Base-by-base conservation (phyloP, 2,329 filamentous ascomycete species). In the Hymenoscyphus linearis region DNA sequence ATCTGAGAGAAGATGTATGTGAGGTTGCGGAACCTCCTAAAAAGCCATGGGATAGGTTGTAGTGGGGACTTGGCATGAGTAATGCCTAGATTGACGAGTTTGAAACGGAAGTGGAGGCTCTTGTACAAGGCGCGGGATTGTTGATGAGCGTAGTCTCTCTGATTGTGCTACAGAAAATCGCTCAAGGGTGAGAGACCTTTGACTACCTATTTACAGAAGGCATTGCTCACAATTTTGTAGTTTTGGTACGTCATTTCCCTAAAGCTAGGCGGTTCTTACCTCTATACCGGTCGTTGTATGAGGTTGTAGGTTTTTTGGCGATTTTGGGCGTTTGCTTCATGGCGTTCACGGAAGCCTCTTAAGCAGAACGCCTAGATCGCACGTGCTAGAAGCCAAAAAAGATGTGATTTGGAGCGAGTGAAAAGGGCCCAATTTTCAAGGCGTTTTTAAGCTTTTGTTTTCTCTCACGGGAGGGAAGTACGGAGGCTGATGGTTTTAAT, bases 151-250 rank as follows among this genome's bases (percentile, higher is more conserved):
- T 54, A 3, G 50, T 54, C 16, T 54, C 44, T 22, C 54, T 72
- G 0, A 35, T 57, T 18, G 25, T 50, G 2, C 62, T 73, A 9
- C 58, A 68, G 52, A 56, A 64, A 16, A 55, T 61, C 26, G 62
- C 67, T 22, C 55, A 57, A 7, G 53, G 27, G 57, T 71, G 35
- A 53, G 57, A 31, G 4, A 18, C 22, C 4, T 22, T 25, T 26
- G 5, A 14, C 16, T 3, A 25, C 7, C 53, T 34, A 22, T 54
- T 10, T 35, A 36, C 7, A 10, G 5, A 13, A 10, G 7, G 13
- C 9, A 22, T n/a, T 34, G 35, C 27, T 37, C n/a, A 55, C 34
- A n/a, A 25, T 26, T 12, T 55, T 37, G 9, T 22, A 1, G n/a
- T 16, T 47, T 16, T 12, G 10, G 40, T 47, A 47, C 40, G 10